Evolutionary conservation across 495 filamentous ascomycete species (phyloP).

Genomic region (Choiromyces venosus): DNA sequence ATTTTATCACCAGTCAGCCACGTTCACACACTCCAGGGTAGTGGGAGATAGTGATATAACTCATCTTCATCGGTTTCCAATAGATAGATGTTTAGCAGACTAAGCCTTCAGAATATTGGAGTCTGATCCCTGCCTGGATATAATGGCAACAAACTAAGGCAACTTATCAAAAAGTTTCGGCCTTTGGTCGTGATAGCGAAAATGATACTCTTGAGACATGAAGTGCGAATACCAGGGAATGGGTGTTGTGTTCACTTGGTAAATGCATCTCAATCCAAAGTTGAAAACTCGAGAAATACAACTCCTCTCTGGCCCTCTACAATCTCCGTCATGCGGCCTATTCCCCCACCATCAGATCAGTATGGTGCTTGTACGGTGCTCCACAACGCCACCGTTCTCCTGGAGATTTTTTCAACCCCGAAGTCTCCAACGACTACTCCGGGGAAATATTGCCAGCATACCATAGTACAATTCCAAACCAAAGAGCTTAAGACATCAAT

Average conservation of each 20-base stretch:
- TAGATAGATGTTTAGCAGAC: accelerated
- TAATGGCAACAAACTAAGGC: background rate
- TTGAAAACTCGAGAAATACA: too few species aligned
- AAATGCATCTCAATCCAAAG: too few species aligned
- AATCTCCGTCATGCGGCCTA: too few species aligned
- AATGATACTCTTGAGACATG: background rate
- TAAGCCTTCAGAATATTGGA: background rate
- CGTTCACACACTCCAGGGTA: background rate
- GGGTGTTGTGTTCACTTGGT: too few species aligned
- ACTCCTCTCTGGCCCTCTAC: too few species aligned
- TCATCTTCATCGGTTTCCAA: background rate
- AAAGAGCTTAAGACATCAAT: background rate
- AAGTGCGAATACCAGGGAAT: background rate
- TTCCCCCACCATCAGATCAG: too few species aligned
- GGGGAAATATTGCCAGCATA: too few species aligned
- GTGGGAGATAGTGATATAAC: background rate
- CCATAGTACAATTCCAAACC: background rate
- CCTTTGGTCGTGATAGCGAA: background rate
- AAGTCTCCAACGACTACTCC: background rate
- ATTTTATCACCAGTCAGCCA: background rate
- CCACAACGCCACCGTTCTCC: too few species aligned
- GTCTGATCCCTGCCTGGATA: background rate
- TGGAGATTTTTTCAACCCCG: background rate
- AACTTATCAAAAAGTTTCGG: background rate
- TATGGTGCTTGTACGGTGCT: background rate